Base-by-base conservation (phyloP, 345 rosid genomes). In the Carallia pectinifolia region DNA sequence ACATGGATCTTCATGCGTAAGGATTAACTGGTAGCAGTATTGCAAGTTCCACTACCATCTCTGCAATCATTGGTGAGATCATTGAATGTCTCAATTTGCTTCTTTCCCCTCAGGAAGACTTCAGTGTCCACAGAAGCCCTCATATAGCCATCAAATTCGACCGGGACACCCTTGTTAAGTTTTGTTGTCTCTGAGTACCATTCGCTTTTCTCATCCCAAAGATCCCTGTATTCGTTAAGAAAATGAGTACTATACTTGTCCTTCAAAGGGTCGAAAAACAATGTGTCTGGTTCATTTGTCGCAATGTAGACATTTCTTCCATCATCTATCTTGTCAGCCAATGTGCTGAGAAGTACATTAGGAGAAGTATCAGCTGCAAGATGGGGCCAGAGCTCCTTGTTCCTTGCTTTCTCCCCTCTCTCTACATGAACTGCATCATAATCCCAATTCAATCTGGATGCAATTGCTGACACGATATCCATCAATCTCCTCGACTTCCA, bases 91-190 rank as follows among this genome's bases (percentile, higher is more conserved):
- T 94, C 93, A 40, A 91, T 78, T 86, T 92, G 98, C 85, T 86
- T 94, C 84, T 91, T 94, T 61, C 96, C 98, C 72, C 98, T 87
- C 79, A 94, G 76, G 84, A 94, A 91, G 52, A 94, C 92, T 83
- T 94, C 96, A 5, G 98, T 90, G 70, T 90, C 97, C 2, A 91
- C 89, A 37, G 92, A 90, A 12, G 79, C 91, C 63, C 90, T 90
- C 97, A 91, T 91, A 81, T 94, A 94, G 39, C 96, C 96, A 36
- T 94, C 98, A 53, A 94, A 91, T 68, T 94, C 93, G 0, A 94
- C 97, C 0, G 95, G 92, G 66, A 79, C 81, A 2, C 91, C 97
- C 48, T 86, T 86, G 79, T 89, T 90, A 18, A 95, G 99, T 79
- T 83, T 87, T 13, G 79, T 82, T 19, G 96, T 95, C 70, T 95